phyloP scores from a whole-genome alignment of 352 stramenopile genomes.

The Phytophthora pini region DNA sequence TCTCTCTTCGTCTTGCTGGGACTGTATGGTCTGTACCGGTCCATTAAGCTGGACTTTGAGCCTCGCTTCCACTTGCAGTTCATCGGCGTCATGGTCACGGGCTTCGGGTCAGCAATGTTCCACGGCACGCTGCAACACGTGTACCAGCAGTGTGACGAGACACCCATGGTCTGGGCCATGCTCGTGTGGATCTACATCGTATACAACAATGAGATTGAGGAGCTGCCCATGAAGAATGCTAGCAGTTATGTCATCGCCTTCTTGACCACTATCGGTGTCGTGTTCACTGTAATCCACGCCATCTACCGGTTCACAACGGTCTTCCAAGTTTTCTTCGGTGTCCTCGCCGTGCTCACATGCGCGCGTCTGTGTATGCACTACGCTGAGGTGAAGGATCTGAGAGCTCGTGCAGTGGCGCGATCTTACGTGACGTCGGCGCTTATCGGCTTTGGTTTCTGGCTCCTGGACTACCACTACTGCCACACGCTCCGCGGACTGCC shows the following conservation, averaged over 20 bases:
- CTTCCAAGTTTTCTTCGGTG: constrained; percentile 82
- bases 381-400: constrained; percentile 51
- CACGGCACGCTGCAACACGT: constrained; percentile 83
- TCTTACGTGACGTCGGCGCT: constrained; percentile 66
- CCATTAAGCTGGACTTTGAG: constrained; percentile 69
- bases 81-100: constrained; percentile 76
- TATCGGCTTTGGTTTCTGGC: constrained; percentile 69
- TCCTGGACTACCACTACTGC: constrained; percentile 86
- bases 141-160: constrained; percentile 86
- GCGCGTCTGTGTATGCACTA: constrained; percentile 67
- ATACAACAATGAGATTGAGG: constrained; percentile 71
- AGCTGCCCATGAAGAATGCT: constrained; percentile 44
- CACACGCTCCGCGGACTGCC: constrained; percentile 53
- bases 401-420: constrained; percentile 57
- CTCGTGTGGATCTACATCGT: constrained; percentile 85
- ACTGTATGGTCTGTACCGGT: constrained; percentile 68
- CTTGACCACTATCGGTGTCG: constrained; percentile 55
- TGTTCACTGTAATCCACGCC: constrained; percentile 68
- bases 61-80: constrained; percentile 78
- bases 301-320: constrained; percentile 76
- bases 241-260: constrained; percentile 44
- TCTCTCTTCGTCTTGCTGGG: constrained; percentile 77
- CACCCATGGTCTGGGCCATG: constrained; percentile 84
- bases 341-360: constrained; percentile 54
- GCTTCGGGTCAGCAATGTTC: constrained; percentile 83